These are phyloP conservation scores for Teunomyces lycoperdinae DNA, from an alignment of 805 yeast species.

Conservation along the genomic window DNA sequence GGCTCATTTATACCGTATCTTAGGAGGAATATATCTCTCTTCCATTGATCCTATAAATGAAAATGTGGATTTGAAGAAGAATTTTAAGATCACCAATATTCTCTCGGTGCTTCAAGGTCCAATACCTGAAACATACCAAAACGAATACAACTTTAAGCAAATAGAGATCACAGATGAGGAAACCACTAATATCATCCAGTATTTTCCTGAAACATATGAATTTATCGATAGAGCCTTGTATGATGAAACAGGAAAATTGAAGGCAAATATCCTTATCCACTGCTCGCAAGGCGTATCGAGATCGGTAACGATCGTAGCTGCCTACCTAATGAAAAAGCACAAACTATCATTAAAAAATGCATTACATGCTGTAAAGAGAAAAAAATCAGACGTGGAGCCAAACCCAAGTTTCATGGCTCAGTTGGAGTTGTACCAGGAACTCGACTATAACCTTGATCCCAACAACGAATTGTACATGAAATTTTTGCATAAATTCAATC, in stretches of 20 bases:
- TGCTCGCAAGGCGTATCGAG: conserved; percentile 48
- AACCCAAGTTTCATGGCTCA: conserved; percentile 75
- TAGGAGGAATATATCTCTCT: conserved; percentile 79
- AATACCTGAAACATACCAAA: conserved; percentile 50
- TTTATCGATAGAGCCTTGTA: conserved; percentile 68
- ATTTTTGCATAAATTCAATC: conserved; percentile 26
- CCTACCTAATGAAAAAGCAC: conserved; percentile 52
- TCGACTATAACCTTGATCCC: conserved; percentile 26
- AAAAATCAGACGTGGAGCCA: conserved; percentile 60
- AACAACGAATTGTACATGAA: conserved; percentile 22
- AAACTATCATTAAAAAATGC: conserved; percentile 60
- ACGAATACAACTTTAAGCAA: conserved; percentile 51
- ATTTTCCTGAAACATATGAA: conserved; percentile 56
- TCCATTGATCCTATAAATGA: conserved; percentile 63
- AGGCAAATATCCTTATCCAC: conserved; percentile 41
- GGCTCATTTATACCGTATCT: conserved; percentile 48
- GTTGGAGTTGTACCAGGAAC: conserved; percentile 54
- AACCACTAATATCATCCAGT: conserved; percentile 59
- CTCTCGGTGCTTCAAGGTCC: conserved; percentile 67
- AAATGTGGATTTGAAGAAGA: conserved; percentile 47
- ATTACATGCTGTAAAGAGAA: conserved; percentile 69
- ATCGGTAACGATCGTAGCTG: conserved; percentile 44
- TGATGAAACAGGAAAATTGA: conserved; percentile 20
- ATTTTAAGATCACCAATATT: conserved; percentile 64
- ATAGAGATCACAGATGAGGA: conserved; percentile 73